A percentile compares a stretch with the other conserved stretches of the same genome.
These are phyloP conservation scores for Arabidopsis thaliana DNA, from an alignment of 345 rosid species.

Conservation along the genomic window DNA sequence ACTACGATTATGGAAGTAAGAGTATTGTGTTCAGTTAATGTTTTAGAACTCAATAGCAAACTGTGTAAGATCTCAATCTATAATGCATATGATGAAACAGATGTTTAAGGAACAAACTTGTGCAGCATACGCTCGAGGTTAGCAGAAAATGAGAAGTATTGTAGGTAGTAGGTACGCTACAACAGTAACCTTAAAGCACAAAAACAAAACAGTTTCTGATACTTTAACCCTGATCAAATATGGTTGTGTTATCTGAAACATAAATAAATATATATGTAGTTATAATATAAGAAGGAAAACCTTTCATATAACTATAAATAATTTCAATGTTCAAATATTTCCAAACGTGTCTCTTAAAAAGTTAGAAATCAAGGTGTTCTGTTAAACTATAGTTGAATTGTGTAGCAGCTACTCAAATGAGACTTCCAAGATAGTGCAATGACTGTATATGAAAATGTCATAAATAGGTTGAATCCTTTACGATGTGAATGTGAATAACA, in stretches of 20 bases:
- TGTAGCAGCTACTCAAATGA: not conserved
- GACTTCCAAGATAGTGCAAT: slow-evolving; percentile 16
- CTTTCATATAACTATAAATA: not conserved
- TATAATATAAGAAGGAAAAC: not conserved
- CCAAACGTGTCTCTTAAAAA: not conserved
- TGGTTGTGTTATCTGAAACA: not conserved
- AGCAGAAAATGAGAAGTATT: slow-evolving; percentile 2
- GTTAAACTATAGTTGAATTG: slow-evolving; percentile 3
- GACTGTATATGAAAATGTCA: slow-evolving; percentile 20
- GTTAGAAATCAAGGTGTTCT: not conserved
- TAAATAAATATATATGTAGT: not conserved
- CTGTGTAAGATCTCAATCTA: slow-evolving; percentile 8
- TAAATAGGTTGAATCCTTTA: slow-evolving; percentile 1
- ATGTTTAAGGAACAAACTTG: slow-evolving; percentile 19
- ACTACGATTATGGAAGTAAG: not conserved
- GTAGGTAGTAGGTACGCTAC: not conserved
- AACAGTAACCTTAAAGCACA: slow-evolving; percentile 7
- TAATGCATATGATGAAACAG: slow-evolving; percentile 3
- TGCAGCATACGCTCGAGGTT: not conserved
- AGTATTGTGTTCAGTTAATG: not conserved
- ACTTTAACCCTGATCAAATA: not conserved
- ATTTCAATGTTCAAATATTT: slow-evolving; percentile 4
- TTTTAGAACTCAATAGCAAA: slow-evolving; percentile 10
- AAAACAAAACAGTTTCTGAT: not conserved
- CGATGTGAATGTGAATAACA: slow-evolving; percentile 23